phyloP scores from a whole-genome alignment of 2,329 filamentous ascomycete species.

The Aureobasidium mangrovei region DNA sequence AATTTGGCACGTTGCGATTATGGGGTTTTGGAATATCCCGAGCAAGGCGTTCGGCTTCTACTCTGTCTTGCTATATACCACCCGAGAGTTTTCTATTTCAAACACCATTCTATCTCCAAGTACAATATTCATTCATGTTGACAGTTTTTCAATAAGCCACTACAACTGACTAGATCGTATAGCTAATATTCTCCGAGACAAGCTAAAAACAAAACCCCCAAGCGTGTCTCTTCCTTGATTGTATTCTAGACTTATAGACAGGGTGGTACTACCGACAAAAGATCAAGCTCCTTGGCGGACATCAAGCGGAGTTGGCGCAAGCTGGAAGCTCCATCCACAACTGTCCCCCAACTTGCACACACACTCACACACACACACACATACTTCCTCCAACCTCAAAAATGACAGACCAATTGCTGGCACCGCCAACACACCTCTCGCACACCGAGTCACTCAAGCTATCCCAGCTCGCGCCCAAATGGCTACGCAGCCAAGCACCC shows the following conservation, averaged over 20 bases:
- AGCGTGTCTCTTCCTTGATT: neutral
- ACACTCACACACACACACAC: neutral
- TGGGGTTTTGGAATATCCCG: too few species aligned
- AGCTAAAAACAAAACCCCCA: neutral
- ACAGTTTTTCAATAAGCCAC: too few species aligned
- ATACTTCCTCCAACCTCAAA: neutral
- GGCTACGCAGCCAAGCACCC: slow-evolving; percentile 30
- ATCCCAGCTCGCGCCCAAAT: slow-evolving; percentile 38
- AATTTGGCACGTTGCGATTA: neutral
- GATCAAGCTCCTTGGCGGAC: neutral
- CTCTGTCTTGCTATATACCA: too few species aligned
- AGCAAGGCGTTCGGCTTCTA: too few species aligned
- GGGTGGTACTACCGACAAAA: neutral
- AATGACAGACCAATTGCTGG: slow-evolving; percentile 31
- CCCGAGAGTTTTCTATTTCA: too few species aligned
- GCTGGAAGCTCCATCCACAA: slow-evolving; percentile 1
- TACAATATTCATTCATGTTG: too few species aligned
- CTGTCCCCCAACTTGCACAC: neutral
- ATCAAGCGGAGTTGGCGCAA: neutral
- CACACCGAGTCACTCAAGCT: slow-evolving; percentile 36
- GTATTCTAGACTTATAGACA: neutral
- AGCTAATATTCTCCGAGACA: neutral
- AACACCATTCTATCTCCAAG: too few species aligned
- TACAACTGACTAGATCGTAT: too few species aligned
- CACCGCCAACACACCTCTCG: slow-evolving; percentile 32